Evolutionary conservation across 2,329 filamentous ascomycete species (phyloP).

Genomic region (Alternaria sp.): DNA sequence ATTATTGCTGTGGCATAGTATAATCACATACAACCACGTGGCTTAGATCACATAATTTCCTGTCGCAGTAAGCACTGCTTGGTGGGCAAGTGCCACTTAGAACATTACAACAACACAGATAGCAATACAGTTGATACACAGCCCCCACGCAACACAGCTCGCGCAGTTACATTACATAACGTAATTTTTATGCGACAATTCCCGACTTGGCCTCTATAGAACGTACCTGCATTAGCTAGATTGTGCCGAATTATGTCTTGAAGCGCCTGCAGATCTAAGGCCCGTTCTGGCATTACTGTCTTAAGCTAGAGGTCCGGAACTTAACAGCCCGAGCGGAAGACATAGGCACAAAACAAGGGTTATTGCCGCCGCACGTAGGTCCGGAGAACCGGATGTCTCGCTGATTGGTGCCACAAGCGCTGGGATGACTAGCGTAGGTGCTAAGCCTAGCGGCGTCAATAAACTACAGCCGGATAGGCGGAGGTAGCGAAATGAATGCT

Average conservation of each 20-base stretch:
- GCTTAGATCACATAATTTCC: conserved; percentile 4
- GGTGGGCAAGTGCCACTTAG: neutral
- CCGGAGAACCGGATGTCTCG: neutral
- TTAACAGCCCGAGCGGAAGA: neutral
- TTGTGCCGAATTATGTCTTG: neutral
- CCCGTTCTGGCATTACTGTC: neutral
- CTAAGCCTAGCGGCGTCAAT: neutral
- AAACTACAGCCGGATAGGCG: neutral
- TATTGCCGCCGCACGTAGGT: neutral
- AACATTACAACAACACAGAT: conserved; percentile 3
- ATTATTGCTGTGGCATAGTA: neutral
- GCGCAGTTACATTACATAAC: conserved; percentile 2
- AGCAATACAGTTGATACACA: conserved; percentile 1
- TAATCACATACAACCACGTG: neutral
- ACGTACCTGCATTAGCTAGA: neutral
- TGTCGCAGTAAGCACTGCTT: conserved; percentile 4
- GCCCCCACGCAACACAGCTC: neutral
- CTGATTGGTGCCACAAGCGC: conserved; percentile 9
- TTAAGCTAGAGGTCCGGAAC: neutral
- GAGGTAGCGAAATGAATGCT: neutral
- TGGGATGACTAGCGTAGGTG: neutral
- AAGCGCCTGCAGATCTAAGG: neutral
- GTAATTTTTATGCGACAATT: neutral
- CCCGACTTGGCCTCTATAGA: neutral
- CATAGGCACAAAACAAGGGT: neutral